phyloP scores from a whole-genome alignment of 2,329 filamentous ascomycete species.

The Hymenoscyphus linearis region DNA sequence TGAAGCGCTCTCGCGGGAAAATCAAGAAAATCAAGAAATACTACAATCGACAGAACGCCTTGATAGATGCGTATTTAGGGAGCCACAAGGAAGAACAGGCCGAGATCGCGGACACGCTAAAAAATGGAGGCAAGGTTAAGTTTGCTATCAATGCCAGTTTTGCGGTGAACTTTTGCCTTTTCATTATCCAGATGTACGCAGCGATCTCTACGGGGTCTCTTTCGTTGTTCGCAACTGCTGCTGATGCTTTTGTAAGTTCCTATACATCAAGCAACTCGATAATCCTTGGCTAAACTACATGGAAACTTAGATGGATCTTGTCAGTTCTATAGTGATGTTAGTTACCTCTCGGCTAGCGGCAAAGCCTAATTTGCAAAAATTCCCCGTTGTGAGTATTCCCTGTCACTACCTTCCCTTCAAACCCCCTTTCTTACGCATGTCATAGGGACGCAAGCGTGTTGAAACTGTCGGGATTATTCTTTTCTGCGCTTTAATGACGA shows the following conservation, averaged over 20 bases:
- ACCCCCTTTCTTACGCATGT: background rate
- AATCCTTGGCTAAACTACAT: background rate
- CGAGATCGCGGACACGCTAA: conserved; percentile 44
- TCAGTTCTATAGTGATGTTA: conserved; percentile 59
- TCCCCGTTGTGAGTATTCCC: conserved; percentile 45
- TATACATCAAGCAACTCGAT: background rate
- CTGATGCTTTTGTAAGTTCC: conserved; percentile 51
- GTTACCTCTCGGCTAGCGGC: conserved; percentile 54
- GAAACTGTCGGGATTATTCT: conserved; percentile 62
- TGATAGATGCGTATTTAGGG: conserved; percentile 49
- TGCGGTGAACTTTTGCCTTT: conserved; percentile 47
- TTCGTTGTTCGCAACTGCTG: conserved; percentile 59
- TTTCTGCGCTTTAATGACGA: conserved; percentile 62
- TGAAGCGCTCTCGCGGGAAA: background rate
- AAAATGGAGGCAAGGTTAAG: conserved; percentile 46
- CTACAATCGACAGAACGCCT: conserved; percentile 43
- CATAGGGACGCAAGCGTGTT: conserved; percentile 51
- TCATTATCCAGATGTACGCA: conserved; percentile 54
- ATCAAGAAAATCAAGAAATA: conserved; percentile 38
- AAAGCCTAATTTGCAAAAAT: conserved; percentile 55
- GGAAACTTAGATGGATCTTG: conserved; percentile 49
- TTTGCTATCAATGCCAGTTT: conserved; percentile 50
- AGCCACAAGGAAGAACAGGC: conserved; percentile 50
- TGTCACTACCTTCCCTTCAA: background rate
- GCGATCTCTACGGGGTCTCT: conserved; percentile 54